Evolutionary conservation across 1,284 basidiomycete species (phyloP), one percentile per base, ranked within the genome.

Genomic region (Wolfiporia cocos): DNA sequence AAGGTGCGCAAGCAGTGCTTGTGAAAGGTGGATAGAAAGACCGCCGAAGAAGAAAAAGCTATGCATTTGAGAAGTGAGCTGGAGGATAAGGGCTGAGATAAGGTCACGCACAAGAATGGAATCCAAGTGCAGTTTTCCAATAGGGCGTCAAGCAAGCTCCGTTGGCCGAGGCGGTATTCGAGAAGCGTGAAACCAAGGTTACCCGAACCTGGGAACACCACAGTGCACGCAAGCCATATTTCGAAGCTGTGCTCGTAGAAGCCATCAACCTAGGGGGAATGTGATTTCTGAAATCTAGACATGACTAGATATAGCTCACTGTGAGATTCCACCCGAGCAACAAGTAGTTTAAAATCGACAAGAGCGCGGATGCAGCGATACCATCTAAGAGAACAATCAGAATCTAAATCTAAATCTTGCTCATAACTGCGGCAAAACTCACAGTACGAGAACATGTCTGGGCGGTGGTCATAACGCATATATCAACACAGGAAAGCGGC

Each of bases 31-130:
- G 40, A 87, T 75, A 40, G 78, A 78, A 43, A 91, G 68, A 0
- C 88, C 88, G 23, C 81, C 78, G 55, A 91, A 91, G 75, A 92
- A 91, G 67, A 89, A 87, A 66, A 84, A 82, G 68, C 87, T 88
- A 56, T 41, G 37, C 14, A 49, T 22, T 45, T 30, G 29, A 37
- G 47, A 32, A 52, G 39, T 31, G 9, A 20, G 18, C 9, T 2
- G 31, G 23, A 26, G 37, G 35, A 33, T 10, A 15, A n/a, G 29
- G 46, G 21, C 9, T 15, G 12, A 34, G n/a, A 31, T 31, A 10
- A 34, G 6, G n/a, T n/a, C n/a, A 73, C 83, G 60, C 56, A 86
- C 83, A 87, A 86, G 74, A 86, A 86, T 1, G 86, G 86, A 21
- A 86, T 57, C 83, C 86, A 91, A 31, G 73, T 78, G 45, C 86